Evolutionary conservation across 805 yeast species (phyloP).

Genomic region (Ogataea kodamae): DNA sequence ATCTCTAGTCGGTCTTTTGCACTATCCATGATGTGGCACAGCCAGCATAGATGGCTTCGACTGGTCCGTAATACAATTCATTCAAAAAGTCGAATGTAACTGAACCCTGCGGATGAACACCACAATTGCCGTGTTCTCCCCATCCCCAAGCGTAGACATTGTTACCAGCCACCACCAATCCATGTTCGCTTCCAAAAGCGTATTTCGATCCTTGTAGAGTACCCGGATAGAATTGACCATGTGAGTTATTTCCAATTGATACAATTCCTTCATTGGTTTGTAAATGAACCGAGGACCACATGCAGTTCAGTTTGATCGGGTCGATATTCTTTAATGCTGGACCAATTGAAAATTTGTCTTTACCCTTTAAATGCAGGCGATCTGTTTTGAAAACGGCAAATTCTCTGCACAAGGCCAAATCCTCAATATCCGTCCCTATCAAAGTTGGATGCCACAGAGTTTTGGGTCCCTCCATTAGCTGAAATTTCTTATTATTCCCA

Average conservation of each 20-base stretch:
- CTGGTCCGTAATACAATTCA: conserved; percentile 25
- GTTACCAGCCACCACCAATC: conserved; percentile 38
- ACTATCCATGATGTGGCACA: conserved; percentile 67
- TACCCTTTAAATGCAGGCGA: conserved; percentile 29
- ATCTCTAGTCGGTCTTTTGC: too few relatives aligned
- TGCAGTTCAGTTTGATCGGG: conserved; percentile 37
- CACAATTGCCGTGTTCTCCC: conserved; percentile 99
- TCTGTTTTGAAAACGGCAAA: conserved; percentile 40
- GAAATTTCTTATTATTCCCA: conserved; percentile 69
- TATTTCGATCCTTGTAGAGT: conserved; percentile 19
- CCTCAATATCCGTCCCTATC: conserved; percentile 14
- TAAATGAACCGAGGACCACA: conserved; percentile 82
- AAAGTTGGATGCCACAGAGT: conserved; percentile 24
- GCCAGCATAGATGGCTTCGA: conserved; percentile 46
- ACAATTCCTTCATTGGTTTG: conserved; percentile 25
- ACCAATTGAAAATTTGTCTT: conserved; percentile 29
- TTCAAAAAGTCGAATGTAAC: conserved; percentile 40
- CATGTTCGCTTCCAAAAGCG: conserved; percentile 85
- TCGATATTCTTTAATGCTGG: conserved; percentile 3
- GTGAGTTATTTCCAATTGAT: conserved; percentile 74
- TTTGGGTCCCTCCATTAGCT: conserved; percentile 35
- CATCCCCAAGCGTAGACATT: conserved; percentile 85
- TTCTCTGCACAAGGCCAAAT: conserved; percentile 52
- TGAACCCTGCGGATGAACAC: conserved; percentile 32
- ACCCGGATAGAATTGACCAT: conserved; percentile 54